Conservation (phyloP, 1,284 basidiomycete species). For the Moniliophthora roreri region DNA sequence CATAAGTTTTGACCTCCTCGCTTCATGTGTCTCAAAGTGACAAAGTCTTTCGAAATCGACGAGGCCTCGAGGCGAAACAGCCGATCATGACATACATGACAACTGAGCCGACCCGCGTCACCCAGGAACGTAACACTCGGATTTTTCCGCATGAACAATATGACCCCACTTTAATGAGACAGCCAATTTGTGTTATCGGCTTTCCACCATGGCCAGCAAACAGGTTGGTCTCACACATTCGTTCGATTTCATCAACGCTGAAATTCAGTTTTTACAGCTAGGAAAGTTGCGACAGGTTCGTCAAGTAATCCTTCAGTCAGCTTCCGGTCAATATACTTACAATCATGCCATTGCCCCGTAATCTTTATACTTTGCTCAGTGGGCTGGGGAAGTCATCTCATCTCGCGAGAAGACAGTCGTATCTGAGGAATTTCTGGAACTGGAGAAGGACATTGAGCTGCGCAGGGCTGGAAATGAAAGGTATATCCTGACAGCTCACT, state of each 20-base stretch:
- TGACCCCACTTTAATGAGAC: background rate
- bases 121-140: background rate
- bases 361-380: constrained; percentile 43
- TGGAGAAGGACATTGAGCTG: constrained; percentile 72
- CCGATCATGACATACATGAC: no score
- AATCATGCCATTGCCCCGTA: constrained; percentile 27
- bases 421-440: constrained; percentile 63
- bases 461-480: constrained; percentile 60
- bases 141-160: background rate
- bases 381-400: constrained; percentile 77
- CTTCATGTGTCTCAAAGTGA: no score
- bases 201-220: constrained; percentile 51
- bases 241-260: constrained; percentile 1
- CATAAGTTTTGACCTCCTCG: no score
- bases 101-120: no score
- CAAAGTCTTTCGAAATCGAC: no score
- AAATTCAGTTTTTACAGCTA: constrained; percentile 36
- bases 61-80: no score
- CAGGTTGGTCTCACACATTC: constrained; percentile 37
- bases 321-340: constrained; percentile 6
- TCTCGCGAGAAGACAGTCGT: constrained; percentile 67
- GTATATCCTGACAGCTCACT: constrained; percentile 38
- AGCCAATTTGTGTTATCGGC: background rate
- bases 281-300: constrained; percentile 65
- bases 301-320: constrained; percentile 13